These are phyloP conservation scores for Hordeum pubiflorum DNA, from an alignment of 202 grass and related monocot species.

Conservation along the genomic window DNA sequence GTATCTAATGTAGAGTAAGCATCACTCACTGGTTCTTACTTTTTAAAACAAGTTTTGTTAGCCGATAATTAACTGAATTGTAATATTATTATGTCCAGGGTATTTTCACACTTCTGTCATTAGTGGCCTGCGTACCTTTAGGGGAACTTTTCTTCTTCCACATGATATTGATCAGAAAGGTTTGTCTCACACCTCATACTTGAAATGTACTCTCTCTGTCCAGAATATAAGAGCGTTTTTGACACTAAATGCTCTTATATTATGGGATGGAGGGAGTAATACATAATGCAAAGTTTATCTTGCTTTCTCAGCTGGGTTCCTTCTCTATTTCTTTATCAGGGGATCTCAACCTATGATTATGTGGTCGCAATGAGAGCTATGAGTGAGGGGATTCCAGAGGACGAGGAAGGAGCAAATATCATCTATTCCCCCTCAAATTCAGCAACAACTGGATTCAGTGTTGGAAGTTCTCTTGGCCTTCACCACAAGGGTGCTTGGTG, in stretches of 20 bases:
- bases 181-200: conserved; percentile 26
- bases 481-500: conserved; percentile 97
- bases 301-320: conserved; percentile 15
- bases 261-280: neutral
- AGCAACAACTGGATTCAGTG: conserved; percentile 84
- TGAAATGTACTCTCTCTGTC: neutral
- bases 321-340: conserved; percentile 46
- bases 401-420: conserved; percentile 75
- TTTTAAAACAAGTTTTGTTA: neutral
- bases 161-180: conserved; percentile 98
- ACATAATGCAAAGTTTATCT: conserved; percentile 12
- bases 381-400: conserved; percentile 76
- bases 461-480: conserved; percentile 83
- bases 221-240: too few relatives aligned
- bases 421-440: conserved; percentile 94
- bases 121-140: conserved; percentile 79
- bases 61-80: conserved; percentile 21
- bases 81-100: conserved; percentile 53
- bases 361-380: conserved; percentile 98
- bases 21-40: neutral
- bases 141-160: conserved; percentile 99
- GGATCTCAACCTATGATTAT: conserved; percentile 95
- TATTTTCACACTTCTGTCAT: conserved; percentile 74
- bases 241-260: too few relatives aligned
- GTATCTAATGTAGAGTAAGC: neutral